Conservation (phyloP, 306 rosid genomes). For the Begonia fuchsioides region DNA sequence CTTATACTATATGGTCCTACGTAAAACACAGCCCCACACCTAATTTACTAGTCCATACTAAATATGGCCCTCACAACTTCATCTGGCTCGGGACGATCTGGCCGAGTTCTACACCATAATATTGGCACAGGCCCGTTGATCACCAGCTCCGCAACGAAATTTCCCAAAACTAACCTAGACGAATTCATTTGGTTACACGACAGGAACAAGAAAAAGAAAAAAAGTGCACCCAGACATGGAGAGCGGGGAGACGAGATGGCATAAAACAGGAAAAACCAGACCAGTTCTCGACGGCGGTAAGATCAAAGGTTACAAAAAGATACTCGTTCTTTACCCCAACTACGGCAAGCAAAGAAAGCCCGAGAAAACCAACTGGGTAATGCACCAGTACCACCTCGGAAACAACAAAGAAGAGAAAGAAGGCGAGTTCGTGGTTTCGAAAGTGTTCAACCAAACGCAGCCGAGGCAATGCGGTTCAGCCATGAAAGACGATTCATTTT, state of each 20-base stretch:
- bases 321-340: conserved; percentile 60
- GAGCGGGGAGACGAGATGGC: conserved; percentile 45
- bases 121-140: no score
- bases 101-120: no score
- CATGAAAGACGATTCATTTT: conserved; percentile 29
- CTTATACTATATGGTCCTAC: no score
- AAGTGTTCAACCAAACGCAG: conserved; percentile 64
- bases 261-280: conserved; percentile 47
- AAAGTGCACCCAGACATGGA: conserved; percentile 35
- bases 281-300: conserved; percentile 17
- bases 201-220: conserved; percentile 43
- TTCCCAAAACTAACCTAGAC: no score
- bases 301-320: conserved; percentile 50
- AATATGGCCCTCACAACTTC: no score
- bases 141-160: no score
- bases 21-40: no score
- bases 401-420: conserved; percentile 52
- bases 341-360: conserved; percentile 57
- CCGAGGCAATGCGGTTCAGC: conserved; percentile 50
- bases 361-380: conserved; percentile 63
- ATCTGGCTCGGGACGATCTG: no score
- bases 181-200: no score
- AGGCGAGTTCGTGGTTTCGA: conserved; percentile 55
- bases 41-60: no score
- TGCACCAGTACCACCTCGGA: conserved; percentile 61